These are phyloP conservation scores for Mollisia scopiformis DNA, from an alignment of 2,329 filamentous ascomycete genomes.

Conservation along the genomic window DNA sequence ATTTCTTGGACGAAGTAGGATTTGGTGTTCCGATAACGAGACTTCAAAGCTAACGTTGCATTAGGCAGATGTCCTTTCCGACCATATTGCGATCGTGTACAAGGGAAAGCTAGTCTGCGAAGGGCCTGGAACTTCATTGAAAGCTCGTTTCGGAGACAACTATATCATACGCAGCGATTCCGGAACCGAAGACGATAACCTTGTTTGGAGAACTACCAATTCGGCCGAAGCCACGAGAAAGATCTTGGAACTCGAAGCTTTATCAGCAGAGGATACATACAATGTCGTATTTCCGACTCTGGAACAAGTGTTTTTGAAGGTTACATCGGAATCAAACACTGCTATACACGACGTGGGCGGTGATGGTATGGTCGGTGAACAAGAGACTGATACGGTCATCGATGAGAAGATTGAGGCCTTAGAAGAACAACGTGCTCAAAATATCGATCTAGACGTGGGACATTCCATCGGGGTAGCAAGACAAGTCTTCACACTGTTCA, in stretches of 20 bases:
- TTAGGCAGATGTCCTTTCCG: conserved; percentile 62
- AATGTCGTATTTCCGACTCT: conserved; percentile 66
- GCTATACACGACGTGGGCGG: conserved; percentile 25
- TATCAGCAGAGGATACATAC: conserved; percentile 56
- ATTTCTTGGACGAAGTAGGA: conserved; percentile 63
- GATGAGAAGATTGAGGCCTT: conserved; percentile 30
- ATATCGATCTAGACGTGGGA: conserved; percentile 51
- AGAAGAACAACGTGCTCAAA: conserved; percentile 26
- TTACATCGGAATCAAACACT: conserved; percentile 63
- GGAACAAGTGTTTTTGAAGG: conserved; percentile 69
- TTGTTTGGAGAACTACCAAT: conserved; percentile 38
- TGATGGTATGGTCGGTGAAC: conserved; percentile 29
- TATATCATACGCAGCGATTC: conserved; percentile 45
- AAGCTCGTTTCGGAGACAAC: conserved; percentile 61
- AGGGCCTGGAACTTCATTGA: conserved; percentile 65
- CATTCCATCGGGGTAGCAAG: conserved; percentile 54
- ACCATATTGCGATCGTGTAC: conserved; percentile 67
- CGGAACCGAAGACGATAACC: conserved; percentile 12
- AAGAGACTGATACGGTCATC: conserved; percentile 18
- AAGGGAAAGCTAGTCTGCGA: conserved; percentile 65
- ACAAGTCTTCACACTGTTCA: conserved; percentile 62
- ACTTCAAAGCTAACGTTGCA: not conserved
- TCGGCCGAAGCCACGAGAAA: conserved; percentile 58
- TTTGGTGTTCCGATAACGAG: not conserved
- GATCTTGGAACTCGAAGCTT: conserved; percentile 55